These are phyloP conservation scores for Neurospora sp. DNA, from an alignment of 495 filamentous ascomycete species.

Conservation along the genomic window DNA sequence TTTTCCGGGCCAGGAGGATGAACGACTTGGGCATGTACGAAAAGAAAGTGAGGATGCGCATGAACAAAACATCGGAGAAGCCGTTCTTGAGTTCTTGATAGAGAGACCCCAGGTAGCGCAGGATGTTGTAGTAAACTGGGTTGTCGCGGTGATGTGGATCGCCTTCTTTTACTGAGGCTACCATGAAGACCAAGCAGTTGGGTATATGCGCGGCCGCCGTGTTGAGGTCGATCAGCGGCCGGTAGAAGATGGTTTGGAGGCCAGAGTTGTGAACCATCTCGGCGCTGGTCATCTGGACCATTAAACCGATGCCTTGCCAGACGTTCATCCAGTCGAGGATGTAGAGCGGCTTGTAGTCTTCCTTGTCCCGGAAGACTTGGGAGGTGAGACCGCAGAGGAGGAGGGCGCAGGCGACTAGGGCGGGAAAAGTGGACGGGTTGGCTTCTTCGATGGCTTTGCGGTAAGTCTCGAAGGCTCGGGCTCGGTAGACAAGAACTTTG, in stretches of 20 bases:
- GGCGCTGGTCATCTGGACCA: slow-evolving; percentile 24
- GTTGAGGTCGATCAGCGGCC: slow-evolving; percentile 29
- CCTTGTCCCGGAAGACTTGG: slow-evolving; percentile 29
- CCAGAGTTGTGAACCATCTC: slow-evolving; percentile 19
- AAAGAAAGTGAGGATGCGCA: slow-evolving; percentile 32
- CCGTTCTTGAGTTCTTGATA: slow-evolving; percentile 31
- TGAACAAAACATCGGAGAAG: slow-evolving; percentile 24
- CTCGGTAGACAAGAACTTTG: slow-evolving; percentile 27
- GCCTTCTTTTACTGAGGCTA: slow-evolving; percentile 21
- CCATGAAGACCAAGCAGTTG: slow-evolving; percentile 34
- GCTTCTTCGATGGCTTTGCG: slow-evolving; percentile 33
- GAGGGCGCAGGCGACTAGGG: slow-evolving; percentile 32
- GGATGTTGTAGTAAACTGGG: slow-evolving; percentile 25
- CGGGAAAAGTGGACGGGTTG: slow-evolving; percentile 27
- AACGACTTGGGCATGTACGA: slow-evolving; percentile 43
- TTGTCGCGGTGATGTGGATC: slow-evolving; percentile 19
- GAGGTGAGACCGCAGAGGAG: slow-evolving; percentile 32
- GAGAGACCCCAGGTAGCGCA: slow-evolving; percentile 34
- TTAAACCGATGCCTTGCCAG: slow-evolving; percentile 36
- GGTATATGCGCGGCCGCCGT: slow-evolving; percentile 26
- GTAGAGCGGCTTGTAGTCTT: slow-evolving; percentile 23
- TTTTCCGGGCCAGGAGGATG: slow-evolving; percentile 37
- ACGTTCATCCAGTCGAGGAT: slow-evolving; percentile 37
- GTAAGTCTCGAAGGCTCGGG: slow-evolving; percentile 32
- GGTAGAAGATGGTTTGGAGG: slow-evolving; percentile 26